A percentile compares a stretch with the other conserved stretches of the same genome.
Evolutionary conservation across 139 green algal species (phyloP).

Genomic region (Spirogloea muscicola): DNA sequence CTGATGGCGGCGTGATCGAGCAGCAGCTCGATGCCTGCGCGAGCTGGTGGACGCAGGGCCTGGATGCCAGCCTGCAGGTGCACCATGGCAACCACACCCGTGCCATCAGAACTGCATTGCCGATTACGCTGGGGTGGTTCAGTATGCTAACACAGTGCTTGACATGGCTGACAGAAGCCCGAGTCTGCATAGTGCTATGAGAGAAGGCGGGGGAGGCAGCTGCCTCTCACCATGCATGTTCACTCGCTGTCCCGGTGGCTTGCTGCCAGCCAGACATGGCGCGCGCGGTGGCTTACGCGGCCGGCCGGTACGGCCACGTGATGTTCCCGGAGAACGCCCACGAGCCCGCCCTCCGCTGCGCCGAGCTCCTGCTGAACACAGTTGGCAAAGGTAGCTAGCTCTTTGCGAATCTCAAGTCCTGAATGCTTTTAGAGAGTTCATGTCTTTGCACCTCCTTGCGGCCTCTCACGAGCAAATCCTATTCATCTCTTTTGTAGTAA

Average conservation of each 20-base stretch:
- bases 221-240: too few relatives aligned
- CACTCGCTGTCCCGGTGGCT: too few relatives aligned
- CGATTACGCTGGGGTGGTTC: too few relatives aligned
- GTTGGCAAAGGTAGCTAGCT: slow-evolving; percentile 38
- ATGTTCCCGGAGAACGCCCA: slow-evolving; percentile 83
- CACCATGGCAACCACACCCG: too few relatives aligned
- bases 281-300: slow-evolving; percentile 57
- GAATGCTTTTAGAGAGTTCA: not conserved
- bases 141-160: too few relatives aligned
- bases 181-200: too few relatives aligned
- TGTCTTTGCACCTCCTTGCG: not conserved
- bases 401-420: not conserved
- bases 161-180: too few relatives aligned
- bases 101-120: too few relatives aligned
- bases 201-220: too few relatives aligned
- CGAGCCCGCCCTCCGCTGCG: slow-evolving; percentile 36
- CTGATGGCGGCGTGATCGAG: slow-evolving; percentile 45
- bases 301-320: slow-evolving; percentile 87
- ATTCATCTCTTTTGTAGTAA: too few relatives aligned
- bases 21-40: slow-evolving; percentile 79
- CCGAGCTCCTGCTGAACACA: slow-evolving; percentile 29
- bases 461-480: too few relatives aligned
- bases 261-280: slow-evolving; percentile 66
- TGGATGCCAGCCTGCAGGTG: slow-evolving; percentile 49
- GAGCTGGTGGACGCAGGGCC: slow-evolving; percentile 96